These are phyloP conservation scores for Vigna unguiculata DNA, from an alignment of 306 rosid species.

Conservation along the genomic window DNA sequence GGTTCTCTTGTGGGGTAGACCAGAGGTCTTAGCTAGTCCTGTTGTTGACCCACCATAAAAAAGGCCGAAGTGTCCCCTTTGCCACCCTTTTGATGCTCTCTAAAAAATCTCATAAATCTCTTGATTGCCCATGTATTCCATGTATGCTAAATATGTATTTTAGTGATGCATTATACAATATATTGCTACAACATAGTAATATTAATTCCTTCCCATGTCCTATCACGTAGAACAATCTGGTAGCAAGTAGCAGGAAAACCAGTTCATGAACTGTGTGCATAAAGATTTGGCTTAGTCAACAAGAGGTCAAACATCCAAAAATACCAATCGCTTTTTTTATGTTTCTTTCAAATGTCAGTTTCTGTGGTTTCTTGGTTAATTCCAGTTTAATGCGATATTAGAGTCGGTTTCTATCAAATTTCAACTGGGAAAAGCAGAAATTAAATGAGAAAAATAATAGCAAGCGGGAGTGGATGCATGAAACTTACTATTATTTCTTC, in stretches of 20 bases:
- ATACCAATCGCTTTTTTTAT: background rate
- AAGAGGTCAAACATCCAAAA: constrained; percentile 8
- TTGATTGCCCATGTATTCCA: background rate
- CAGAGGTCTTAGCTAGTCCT: no score
- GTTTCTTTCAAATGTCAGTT: background rate
- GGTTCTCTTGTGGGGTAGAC: no score
- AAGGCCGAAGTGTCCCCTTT: no score
- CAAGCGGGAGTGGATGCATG: constrained; percentile 1
- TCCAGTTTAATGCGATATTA: constrained; percentile 17
- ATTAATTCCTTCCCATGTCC: constrained; percentile 17
- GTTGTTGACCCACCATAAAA: no score
- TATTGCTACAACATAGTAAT: background rate
- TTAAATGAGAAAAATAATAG: background rate
- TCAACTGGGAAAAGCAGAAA: constrained; percentile 20
- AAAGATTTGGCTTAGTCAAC: constrained; percentile 19
- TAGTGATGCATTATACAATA: constrained; percentile 2
- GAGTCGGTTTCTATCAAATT: background rate
- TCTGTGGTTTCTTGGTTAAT: constrained; percentile 10
- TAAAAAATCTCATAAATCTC: background rate
- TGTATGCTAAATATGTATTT: background rate
- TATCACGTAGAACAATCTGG: constrained; percentile 9
- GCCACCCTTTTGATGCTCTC: background rate
- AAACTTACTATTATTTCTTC: constrained; percentile 66
- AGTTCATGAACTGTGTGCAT: constrained; percentile 1
- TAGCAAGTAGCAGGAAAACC: background rate